Base-by-base conservation (phyloP, 148 eudicot species). In the Rheum nobile region DNA sequence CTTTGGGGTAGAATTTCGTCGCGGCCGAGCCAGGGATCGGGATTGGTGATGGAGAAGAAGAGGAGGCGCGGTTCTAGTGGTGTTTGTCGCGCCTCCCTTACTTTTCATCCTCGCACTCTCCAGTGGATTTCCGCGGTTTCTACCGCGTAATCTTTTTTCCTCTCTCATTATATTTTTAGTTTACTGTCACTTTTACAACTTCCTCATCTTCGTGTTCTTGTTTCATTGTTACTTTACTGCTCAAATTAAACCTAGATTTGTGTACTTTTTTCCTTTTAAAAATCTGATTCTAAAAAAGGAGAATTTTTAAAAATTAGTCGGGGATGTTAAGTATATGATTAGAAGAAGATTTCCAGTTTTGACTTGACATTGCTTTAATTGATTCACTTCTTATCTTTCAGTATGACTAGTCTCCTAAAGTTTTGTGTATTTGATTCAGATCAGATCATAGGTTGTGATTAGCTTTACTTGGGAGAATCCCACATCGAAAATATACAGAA, bases 91-190 rank as follows among this genome's bases (percentile, higher is more conserved):
- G 70, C 70, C 17, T 29, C 87, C 61, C 79, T 80, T 75, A 83
- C 77, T 74, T 71, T 88, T 54, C 22, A 85, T 31, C 78, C 90
- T 57, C 68, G 31, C 31, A 82, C 76, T 67, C 86, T 88, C 22
- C 88, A 86, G 21, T 88, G 86, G 90, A 54, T 88, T 81, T 83
- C 82, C 37, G 76, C 85, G 42, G 46, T 86, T 74, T 81, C 88
- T 17, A 79, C 90, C 31, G 87, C 74, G 92, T 88, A 85, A 75
- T 28, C 34, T 61, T 61, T 35, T 28, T 28, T 61, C 67, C 17
- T 13, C 35, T 13, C 29, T 21, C 32, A 2, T 32, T 26, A 0
- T 61, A 10, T 4, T 8, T 28, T 61, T 22, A 9, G 32, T 28
- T 57, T 17, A 24, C 22, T 17, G 39, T 65, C 70, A 17, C 57